These are phyloP conservation scores for Pseudocercospora vitis DNA, from an alignment of 2,329 filamentous ascomycete species.

Conservation along the genomic window DNA sequence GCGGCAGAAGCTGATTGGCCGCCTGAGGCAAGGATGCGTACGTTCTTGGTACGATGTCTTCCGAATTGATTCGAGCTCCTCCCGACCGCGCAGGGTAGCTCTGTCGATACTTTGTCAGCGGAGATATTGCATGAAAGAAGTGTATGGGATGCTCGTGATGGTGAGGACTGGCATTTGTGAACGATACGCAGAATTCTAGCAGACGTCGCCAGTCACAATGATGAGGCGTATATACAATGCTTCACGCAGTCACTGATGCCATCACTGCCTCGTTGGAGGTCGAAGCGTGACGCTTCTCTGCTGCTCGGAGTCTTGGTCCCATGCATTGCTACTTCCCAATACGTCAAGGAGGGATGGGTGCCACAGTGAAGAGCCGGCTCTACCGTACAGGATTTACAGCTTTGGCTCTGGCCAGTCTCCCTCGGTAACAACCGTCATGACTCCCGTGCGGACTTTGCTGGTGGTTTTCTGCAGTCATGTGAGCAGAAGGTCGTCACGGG, in stretches of 20 bases:
- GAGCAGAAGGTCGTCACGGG: not conserved
- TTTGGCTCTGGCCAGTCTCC: slow-evolving; percentile 32
- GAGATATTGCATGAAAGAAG: not conserved
- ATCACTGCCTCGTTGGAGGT: too few species aligned
- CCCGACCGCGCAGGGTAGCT: slow-evolving; percentile 4
- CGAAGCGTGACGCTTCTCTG: too few species aligned
- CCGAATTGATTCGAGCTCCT: slow-evolving; percentile 5
- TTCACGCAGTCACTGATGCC: too few species aligned
- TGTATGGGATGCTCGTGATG: not conserved
- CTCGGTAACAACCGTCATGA: slow-evolving; percentile 34
- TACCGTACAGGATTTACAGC: slow-evolving; percentile 12
- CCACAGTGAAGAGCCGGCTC: not conserved
- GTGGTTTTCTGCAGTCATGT: slow-evolving; percentile 27
- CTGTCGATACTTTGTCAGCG: not conserved
- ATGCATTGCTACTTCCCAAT: too few species aligned
- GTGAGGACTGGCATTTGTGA: too few species aligned
- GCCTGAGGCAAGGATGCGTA: not conserved
- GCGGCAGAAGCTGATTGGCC: not conserved
- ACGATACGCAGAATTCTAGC: too few species aligned
- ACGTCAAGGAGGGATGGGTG: not conserved
- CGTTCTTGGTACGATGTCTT: not conserved
- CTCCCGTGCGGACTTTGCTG: slow-evolving; percentile 29
- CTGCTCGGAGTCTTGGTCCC: too few species aligned
- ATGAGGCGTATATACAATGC: too few species aligned
- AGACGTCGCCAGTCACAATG: too few species aligned